These are phyloP conservation scores for Exsudoporus frostii DNA, from an alignment of 768 basidiomycete genomes.

Conservation along the genomic window DNA sequence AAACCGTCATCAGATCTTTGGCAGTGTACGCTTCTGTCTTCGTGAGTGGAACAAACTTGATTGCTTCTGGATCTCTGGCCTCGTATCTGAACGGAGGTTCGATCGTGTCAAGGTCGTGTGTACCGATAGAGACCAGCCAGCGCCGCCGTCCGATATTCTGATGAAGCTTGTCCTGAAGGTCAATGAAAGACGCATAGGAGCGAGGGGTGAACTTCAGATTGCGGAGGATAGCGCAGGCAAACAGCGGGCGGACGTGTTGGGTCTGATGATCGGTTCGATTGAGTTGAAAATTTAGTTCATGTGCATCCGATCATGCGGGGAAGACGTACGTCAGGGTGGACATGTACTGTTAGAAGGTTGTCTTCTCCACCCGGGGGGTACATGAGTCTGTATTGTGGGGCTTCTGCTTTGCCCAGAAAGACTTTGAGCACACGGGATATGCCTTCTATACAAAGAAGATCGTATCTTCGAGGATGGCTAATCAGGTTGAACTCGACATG, in stretches of 20 bases:
- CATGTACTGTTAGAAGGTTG: slow-evolving; percentile 60
- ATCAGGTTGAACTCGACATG: slow-evolving; percentile 1
- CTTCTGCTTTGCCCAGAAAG: slow-evolving; percentile 68
- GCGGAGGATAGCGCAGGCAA: slow-evolving; percentile 88
- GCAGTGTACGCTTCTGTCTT: slow-evolving; percentile 80
- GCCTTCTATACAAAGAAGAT: slow-evolving; percentile 95
- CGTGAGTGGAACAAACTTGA: slow-evolving; percentile 87
- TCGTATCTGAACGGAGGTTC: slow-evolving; percentile 86
- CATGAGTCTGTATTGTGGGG: slow-evolving; percentile 73
- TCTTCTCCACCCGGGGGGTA: slow-evolving; percentile 67
- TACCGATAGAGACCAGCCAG: slow-evolving; percentile 93
- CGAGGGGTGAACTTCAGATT: slow-evolving; percentile 83
- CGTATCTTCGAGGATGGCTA: slow-evolving; percentile 62
- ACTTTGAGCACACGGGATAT: slow-evolving; percentile 81
- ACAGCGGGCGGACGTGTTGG: slow-evolving; percentile 80
- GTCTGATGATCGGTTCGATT: slow-evolving; percentile 47
- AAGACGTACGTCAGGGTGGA: slow-evolving; percentile 65
- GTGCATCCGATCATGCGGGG: neutral
- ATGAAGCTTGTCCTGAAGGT: slow-evolving; percentile 98
- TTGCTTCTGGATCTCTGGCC: slow-evolving; percentile 76
- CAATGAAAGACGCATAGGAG: slow-evolving; percentile 96
- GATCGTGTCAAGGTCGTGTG: slow-evolving; percentile 92
- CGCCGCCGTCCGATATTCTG: slow-evolving; percentile 90
- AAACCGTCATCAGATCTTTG: slow-evolving; percentile 88
- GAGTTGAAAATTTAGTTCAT: neutral